Percentiles rank a stretch among this genome's conserved stretches.
Conservation (phyloP, 2,329 filamentous ascomycete species). For the Curvularia eragrostidis region DNA sequence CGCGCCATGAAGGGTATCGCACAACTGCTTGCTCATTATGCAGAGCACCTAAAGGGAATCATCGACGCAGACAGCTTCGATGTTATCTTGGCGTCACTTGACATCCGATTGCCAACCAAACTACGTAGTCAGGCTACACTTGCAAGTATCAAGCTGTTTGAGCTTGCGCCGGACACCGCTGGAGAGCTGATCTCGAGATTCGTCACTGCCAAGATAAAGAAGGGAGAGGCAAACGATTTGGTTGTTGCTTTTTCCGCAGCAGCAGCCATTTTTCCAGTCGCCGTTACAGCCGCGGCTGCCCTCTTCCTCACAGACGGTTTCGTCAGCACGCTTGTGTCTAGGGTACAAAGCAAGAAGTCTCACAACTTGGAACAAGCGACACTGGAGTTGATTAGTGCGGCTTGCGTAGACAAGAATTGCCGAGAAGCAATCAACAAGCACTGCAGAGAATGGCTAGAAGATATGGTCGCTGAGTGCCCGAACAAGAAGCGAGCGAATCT, state of each 20-base stretch:
- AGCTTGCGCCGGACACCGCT: slow-evolving; percentile 75
- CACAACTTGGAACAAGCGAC: slow-evolving; percentile 84
- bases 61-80: slow-evolving; percentile 80
- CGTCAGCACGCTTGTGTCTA: slow-evolving; percentile 73
- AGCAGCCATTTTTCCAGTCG: slow-evolving; percentile 83
- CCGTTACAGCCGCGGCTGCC: slow-evolving; percentile 74
- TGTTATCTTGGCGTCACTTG: slow-evolving; percentile 83
- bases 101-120: slow-evolving; percentile 76
- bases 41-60: slow-evolving; percentile 62
- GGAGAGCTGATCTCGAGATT: slow-evolving; percentile 74
- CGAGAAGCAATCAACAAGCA: slow-evolving; percentile 84
- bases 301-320: slow-evolving; percentile 92
- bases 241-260: slow-evolving; percentile 94
- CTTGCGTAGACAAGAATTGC: slow-evolving; percentile 83
- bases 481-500: slow-evolving; percentile 62
- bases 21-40: slow-evolving; percentile 63
- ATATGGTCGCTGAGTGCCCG: slow-evolving; percentile 76
- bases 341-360: slow-evolving; percentile 83
- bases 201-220: slow-evolving; percentile 73
- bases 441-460: slow-evolving; percentile 85
- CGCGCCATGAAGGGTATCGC: slow-evolving; percentile 67
- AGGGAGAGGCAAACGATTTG: slow-evolving; percentile 84
- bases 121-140: slow-evolving; percentile 83
- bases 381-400: slow-evolving; percentile 87
- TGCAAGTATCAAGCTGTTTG: slow-evolving; percentile 82